Evolutionary conservation across 371 early-diverging fungal genomes (phyloP).

Genomic region (Globomyces sp.): DNA sequence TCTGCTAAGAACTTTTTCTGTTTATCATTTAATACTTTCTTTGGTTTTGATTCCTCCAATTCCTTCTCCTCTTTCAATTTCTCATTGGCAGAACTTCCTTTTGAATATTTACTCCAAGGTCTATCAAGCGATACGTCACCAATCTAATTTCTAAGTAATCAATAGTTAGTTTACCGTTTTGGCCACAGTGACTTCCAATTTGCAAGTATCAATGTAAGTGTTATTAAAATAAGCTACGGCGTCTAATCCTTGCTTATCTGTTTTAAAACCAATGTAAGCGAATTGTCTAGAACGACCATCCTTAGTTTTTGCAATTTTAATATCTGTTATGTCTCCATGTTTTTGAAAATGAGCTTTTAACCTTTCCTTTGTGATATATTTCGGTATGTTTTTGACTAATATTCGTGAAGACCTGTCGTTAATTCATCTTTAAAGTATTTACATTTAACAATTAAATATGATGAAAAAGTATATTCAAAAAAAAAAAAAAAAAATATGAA

Average conservation of each 20-base stretch:
- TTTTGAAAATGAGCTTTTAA: slow-evolving; percentile 82
- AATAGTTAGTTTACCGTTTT: slow-evolving; percentile 50
- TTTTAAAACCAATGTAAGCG: slow-evolving; percentile 88
- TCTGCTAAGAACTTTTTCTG: slow-evolving; percentile 50
- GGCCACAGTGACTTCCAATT: slow-evolving; percentile 83
- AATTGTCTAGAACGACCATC: slow-evolving; percentile 83
- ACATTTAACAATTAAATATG: background rate
- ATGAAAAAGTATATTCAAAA: background rate
- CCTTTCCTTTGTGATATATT: slow-evolving; percentile 77
- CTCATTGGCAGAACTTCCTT: slow-evolving; percentile 69
- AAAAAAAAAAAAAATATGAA: slow-evolving; percentile 3
- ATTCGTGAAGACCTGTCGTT: slow-evolving; percentile 45
- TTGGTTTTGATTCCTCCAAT: slow-evolving; percentile 37
- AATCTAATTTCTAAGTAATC: slow-evolving; percentile 52
- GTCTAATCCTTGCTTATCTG: slow-evolving; percentile 77
- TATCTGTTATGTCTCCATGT: slow-evolving; percentile 84
- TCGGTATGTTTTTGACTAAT: slow-evolving; percentile 92
- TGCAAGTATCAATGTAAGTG: slow-evolving; percentile 87
- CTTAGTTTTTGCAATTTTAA: slow-evolving; percentile 79
- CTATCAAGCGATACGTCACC: slow-evolving; percentile 75
- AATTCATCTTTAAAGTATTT: too few relatives aligned
- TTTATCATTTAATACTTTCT: slow-evolving; percentile 21
- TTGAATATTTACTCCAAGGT: slow-evolving; percentile 85
- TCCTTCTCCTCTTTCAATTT: slow-evolving; percentile 38
- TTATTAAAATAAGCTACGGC: slow-evolving; percentile 84